These are phyloP conservation scores for Coemansia sp. DNA, from an alignment of 192 early-diverging fungal genomes.

Conservation along the genomic window DNA sequence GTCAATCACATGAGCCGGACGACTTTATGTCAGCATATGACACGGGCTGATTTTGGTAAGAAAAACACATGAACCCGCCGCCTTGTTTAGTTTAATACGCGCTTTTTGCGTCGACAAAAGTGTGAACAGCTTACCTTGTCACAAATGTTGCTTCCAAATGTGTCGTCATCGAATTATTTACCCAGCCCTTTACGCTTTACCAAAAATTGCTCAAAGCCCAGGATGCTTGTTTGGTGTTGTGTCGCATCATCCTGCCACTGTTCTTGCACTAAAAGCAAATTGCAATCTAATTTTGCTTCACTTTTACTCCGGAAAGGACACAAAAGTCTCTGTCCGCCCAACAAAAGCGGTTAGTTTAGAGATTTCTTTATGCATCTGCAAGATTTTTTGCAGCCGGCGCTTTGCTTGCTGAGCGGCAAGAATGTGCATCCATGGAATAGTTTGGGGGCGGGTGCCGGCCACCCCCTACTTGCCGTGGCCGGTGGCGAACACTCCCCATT, in stretches of 20 bases:
- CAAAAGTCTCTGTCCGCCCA: not conserved
- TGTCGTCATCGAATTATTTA: too few relatives aligned
- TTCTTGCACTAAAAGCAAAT: too few relatives aligned
- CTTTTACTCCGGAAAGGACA: not conserved
- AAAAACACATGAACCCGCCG: not conserved
- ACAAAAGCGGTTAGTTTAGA: not conserved
- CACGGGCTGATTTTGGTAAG: not conserved
- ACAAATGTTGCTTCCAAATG: too few relatives aligned
- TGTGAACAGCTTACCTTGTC: not conserved
- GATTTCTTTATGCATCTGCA: not conserved
- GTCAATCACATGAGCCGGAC: not conserved
- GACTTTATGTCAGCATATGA: not conserved
- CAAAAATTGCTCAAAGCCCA: too few relatives aligned
- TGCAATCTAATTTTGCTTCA: too few relatives aligned
- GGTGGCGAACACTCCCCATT: slow-evolving; percentile 21
- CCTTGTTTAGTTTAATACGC: not conserved
- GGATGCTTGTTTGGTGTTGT: too few relatives aligned
- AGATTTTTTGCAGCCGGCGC: not conserved
- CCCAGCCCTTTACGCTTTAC: too few relatives aligned
- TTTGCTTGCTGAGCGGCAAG: not conserved
- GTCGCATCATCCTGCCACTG: too few relatives aligned
- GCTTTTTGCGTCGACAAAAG: not conserved
- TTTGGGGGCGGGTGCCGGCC: slow-evolving; percentile 23
- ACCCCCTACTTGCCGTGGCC: slow-evolving; percentile 32
- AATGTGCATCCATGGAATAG: not conserved